phyloP scores from a whole-genome alignment of 164 flowering plant genomes.

The Tetracentron sinense region DNA sequence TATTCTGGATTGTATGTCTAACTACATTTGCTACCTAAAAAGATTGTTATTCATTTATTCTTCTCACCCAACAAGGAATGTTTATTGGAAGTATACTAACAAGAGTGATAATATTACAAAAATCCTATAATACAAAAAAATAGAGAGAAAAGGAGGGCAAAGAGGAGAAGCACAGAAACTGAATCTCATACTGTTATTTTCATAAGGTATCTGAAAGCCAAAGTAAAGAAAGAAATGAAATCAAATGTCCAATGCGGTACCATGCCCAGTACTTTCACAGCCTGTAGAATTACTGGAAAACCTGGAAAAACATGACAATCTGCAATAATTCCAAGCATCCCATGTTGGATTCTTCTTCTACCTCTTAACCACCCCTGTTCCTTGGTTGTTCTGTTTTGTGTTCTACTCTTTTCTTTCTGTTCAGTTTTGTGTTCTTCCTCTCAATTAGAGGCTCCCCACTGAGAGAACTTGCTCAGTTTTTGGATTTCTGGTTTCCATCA shows the following conservation, averaged over 20 bases:
- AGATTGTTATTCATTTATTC: no score
- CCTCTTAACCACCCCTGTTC: not conserved
- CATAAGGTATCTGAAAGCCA: not conserved
- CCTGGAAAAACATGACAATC: constrained; percentile 35
- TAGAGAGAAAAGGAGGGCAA: not conserved
- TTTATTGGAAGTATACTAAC: no score
- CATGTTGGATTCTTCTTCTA: constrained; percentile 44
- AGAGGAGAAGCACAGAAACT: not conserved
- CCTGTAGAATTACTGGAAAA: constrained; percentile 42
- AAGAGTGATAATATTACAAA: no score
- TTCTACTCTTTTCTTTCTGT: no score
- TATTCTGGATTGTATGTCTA: no score
- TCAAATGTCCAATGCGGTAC: constrained; percentile 8
- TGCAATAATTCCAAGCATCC: constrained; percentile 48
- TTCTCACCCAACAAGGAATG: no score
- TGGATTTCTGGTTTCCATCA: constrained; percentile 19
- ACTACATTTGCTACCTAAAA: no score
- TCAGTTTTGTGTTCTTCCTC: no score
- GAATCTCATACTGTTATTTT: not conserved
- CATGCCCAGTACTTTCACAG: constrained; percentile 65
- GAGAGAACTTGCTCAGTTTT: constrained; percentile 10
- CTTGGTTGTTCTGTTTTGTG: constrained; percentile 3
- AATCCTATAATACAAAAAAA: not conserved
- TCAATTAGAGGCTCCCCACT: constrained; percentile 7
- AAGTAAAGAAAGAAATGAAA: constrained; percentile 3